Conservation (phyloP, 176 grass and related monocot species). For the Oryza meyeriana region DNA sequence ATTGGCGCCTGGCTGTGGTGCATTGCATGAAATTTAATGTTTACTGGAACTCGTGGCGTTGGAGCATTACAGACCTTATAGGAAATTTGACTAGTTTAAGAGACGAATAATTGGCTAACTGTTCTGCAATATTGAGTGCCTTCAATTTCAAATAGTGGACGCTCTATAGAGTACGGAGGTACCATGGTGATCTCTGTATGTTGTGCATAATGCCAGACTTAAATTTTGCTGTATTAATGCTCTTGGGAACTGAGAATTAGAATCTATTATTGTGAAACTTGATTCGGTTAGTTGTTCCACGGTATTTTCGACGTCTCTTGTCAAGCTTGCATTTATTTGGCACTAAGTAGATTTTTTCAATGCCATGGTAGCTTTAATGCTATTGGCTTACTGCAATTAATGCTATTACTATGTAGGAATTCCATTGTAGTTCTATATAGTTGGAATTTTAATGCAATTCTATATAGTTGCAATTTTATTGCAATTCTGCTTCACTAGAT, state of each 20-base stretch:
- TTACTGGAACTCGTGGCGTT: background rate
- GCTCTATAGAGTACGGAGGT: background rate
- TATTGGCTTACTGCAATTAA: slow-evolving; percentile 17
- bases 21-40: background rate
- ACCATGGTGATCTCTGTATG: background rate
- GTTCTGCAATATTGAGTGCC: background rate
- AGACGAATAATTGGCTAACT: slow-evolving; percentile 4
- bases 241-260: background rate
- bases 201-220: background rate
- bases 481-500: background rate
- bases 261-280: background rate
- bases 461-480: background rate
- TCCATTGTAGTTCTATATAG: too few relatives aligned
- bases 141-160: background rate
- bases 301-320: background rate
- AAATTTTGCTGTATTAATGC: background rate
- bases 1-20: background rate
- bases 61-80: background rate
- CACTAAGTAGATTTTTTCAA: background rate
- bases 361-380: background rate
- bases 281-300: background rate
- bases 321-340: background rate
- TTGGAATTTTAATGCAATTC: background rate
- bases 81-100: background rate
- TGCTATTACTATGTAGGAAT: background rate